A percentile compares a stretch with the other conserved stretches of the same genome.
Evolutionary conservation across 768 basidiomycete genomes (phyloP).

Genomic region (Strobilomyces dryophilus): DNA sequence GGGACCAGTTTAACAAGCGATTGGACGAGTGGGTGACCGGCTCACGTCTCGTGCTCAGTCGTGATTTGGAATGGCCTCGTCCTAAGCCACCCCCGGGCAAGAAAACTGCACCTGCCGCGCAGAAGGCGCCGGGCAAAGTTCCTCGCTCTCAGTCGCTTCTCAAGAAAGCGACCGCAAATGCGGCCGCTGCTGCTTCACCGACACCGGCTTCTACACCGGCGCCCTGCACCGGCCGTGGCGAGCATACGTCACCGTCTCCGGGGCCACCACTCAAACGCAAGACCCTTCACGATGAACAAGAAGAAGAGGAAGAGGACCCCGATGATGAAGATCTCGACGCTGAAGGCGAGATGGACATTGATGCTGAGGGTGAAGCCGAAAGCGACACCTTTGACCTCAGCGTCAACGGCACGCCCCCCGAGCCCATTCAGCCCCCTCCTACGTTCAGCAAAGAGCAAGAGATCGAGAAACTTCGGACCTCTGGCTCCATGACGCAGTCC

Average conservation of each 20-base stretch:
- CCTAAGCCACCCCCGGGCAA: constrained; percentile 66
- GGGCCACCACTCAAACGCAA: constrained; percentile 67
- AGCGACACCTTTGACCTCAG: constrained; percentile 71
- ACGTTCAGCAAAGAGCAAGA: constrained; percentile 96
- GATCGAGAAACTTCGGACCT: constrained; percentile 96
- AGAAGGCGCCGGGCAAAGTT: constrained; percentile 61
- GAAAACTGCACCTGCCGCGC: constrained; percentile 42
- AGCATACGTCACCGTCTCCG: constrained; percentile 53
- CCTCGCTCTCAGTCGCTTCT: constrained; percentile 56
- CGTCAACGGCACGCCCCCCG: constrained; percentile 43
- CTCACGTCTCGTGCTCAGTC: constrained; percentile 74
- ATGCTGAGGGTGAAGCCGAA: constrained; percentile 40
- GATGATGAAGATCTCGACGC: constrained; percentile 42
- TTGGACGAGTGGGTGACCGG: constrained; percentile 96
- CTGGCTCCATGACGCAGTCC: constrained; percentile 98
- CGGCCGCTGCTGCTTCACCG: constrained; percentile 59
- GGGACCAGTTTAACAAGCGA: constrained; percentile 99
- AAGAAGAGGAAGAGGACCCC: constrained; percentile 62
- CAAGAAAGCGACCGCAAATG: constrained; percentile 68
- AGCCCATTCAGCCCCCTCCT: constrained; percentile 48
- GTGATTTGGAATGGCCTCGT: constrained; percentile 95
- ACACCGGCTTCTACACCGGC: constrained; percentile 49
- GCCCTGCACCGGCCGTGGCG: constrained; percentile 30
- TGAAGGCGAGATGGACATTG: constrained; percentile 49
- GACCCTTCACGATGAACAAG: constrained; percentile 54